Conservation (phyloP, 2,329 filamentous ascomycete genomes). For the Alternaria arborescens region DNA sequence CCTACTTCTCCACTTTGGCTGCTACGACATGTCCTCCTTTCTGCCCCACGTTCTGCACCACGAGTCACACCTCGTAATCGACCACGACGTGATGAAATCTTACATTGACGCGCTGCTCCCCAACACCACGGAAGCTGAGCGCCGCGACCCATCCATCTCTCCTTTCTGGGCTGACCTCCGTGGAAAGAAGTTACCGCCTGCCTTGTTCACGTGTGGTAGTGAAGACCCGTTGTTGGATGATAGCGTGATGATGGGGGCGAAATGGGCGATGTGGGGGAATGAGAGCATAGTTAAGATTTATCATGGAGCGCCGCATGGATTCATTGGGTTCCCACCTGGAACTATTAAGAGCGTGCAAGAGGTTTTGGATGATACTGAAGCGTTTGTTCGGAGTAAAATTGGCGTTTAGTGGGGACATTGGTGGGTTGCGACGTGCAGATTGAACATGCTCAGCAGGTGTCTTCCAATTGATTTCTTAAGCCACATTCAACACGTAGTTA, state of each 20-base stretch:
- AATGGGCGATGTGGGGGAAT: conserved; percentile 62
- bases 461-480: no score
- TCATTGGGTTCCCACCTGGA: conserved; percentile 54
- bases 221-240: conserved; percentile 64
- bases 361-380: conserved; percentile 51
- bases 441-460: no score
- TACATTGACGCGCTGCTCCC: conserved; percentile 60
- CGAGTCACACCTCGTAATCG: conserved; percentile 56
- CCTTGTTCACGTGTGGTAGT: conserved; percentile 64
- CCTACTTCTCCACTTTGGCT: conserved; percentile 63
- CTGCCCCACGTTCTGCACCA: conserved; percentile 53
- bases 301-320: conserved; percentile 64
- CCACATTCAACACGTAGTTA: no score
- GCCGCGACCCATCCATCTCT: conserved; percentile 57
- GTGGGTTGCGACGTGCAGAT: no score
- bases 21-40: conserved; percentile 59
- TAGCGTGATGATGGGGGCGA: conserved; percentile 62
- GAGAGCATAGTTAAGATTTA: conserved; percentile 63
- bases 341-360: conserved; percentile 49
- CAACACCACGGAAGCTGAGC: conserved; percentile 51
- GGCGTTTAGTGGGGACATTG: neutral
- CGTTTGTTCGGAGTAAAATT: conserved; percentile 50
- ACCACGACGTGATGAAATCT: conserved; percentile 55
- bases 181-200: conserved; percentile 57
- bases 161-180: conserved; percentile 60